Evolutionary conservation across 2,329 filamentous ascomycete species (phyloP), one percentile per base, ranked within the genome.

Genomic region (Dactylellina parvicollis): DNA sequence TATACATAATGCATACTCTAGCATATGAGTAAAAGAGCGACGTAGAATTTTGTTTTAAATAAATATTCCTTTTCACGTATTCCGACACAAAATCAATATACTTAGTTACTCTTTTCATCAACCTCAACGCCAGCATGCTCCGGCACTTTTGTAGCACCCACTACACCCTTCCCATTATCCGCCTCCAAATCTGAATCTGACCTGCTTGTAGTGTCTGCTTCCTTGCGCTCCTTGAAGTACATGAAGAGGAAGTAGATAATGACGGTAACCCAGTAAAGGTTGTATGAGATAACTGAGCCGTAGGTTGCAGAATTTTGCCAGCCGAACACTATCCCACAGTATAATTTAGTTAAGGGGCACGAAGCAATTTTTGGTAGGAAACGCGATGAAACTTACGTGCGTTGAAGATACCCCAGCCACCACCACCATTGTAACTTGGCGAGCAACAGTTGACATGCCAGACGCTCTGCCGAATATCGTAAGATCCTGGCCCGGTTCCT

Each of bases 291-390:
- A 75, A 96, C 90, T 0, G 91, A 93, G 56, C 92, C 92, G 77
- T 94, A 92, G 1, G 92, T 96, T 3, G 91, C 92, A 10, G 90
- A 92, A 82, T 96, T 96, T 74, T 88, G 86, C 92, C 92, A 96
- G 69, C 92, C 92, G 9, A 96, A 84, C 59, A 96, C 77, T 78
- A 65, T 42, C 4, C 22, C 3, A 16, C 14, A n/a, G 10, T 5
- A 38, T 4, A 3, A 16, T 12, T 20, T 20, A 52, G 36, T 74
- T 70, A 75, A 57, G 49, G 42, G 12, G 8, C 9, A 16, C 4
- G 12, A 8, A 16, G 4, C n/a, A 12, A 22, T 32, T 18, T 46
- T 40, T 24, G 9, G 20, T 32, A n/a, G n/a, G 40, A 10, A 22
- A 26, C 3, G n/a, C 2, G 28, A 14, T 34, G 5, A 38, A 30